These are phyloP conservation scores for Colletotrichum liaoningense DNA, from an alignment of 2,329 filamentous ascomycete species.

Conservation along the genomic window DNA sequence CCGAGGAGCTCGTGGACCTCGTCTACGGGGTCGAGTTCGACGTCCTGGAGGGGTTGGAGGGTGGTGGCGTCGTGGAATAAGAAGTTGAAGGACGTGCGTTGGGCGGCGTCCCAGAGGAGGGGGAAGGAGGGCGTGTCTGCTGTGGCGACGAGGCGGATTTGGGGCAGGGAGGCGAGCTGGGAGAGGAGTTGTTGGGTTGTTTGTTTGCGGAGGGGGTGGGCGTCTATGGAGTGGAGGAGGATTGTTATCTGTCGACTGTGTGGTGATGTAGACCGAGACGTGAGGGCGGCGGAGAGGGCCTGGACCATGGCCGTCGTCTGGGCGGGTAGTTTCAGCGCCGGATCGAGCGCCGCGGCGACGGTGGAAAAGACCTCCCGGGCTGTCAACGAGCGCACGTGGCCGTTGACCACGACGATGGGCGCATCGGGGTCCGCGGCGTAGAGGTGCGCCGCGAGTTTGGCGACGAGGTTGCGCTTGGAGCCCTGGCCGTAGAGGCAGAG, in stretches of 20 bases:
- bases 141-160: slow-evolving; percentile 80
- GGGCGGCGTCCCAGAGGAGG: slow-evolving; percentile 87
- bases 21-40: slow-evolving; percentile 86
- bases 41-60: slow-evolving; percentile 74
- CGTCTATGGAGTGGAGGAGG: slow-evolving; percentile 89
- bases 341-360: slow-evolving; percentile 72
- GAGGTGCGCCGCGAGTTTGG: slow-evolving; percentile 79
- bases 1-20: slow-evolving; percentile 90
- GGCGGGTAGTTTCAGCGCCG: slow-evolving; percentile 60
- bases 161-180: slow-evolving; percentile 78
- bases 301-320: slow-evolving; percentile 78
- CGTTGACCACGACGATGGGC: slow-evolving; percentile 87
- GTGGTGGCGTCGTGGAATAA: slow-evolving; percentile 96
- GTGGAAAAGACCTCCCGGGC: slow-evolving; percentile 77
- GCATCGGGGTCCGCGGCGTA: slow-evolving; percentile 62
- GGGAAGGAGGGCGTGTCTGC: slow-evolving; percentile 90
- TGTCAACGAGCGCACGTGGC: slow-evolving; percentile 76
- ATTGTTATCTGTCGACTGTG: slow-evolving; percentile 65
- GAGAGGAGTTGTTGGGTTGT: slow-evolving; percentile 79
- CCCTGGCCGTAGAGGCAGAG: slow-evolving; percentile 94
- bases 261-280: slow-evolving; percentile 48
- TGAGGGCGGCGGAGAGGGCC: slow-evolving; percentile 71
- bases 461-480: slow-evolving; percentile 82
- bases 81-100: slow-evolving; percentile 87
- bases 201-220: slow-evolving; percentile 77